Evolutionary conservation across 192 early-diverging fungal species (phyloP), one percentile per base, ranked within the genome.

Genomic region (Chytriomyces confervae): DNA sequence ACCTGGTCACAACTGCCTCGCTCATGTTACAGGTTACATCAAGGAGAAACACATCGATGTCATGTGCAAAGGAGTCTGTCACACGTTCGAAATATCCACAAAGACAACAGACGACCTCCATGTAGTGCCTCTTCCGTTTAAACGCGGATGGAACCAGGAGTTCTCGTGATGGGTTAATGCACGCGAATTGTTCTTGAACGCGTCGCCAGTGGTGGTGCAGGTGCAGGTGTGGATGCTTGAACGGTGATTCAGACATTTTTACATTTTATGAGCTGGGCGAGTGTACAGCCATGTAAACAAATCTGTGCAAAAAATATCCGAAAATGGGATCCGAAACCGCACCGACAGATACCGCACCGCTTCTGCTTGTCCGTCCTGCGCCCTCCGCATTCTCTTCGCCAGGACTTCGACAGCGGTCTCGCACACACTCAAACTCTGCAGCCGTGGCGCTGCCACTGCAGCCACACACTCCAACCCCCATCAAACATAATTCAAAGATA

Each of bases 311-410:
- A 36, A 36, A 36, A 36, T 36, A 36, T 36, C 36, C 36, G 36
- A 36, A 36, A 3, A 36, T 36, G 36, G 36, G 36, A 36, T 36
- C 36, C 36, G 36, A 36, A 36, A 36, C 36, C 36, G 36, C 36
- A 36, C 36, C 36, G 36, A 36, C 36, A 36, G 36, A 36, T 36
- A 36, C 36, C 36, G 36, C 36, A 13, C 24, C 63, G 63, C 63
- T 51, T 23, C 47, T 18, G 16, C 66, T 68, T 46, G 66, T 68
- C 43, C 66, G 66, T 13, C 69, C 69, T 36, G 10, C 27, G n/a
- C 53, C 61, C 7, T 27, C 53, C 10, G 53, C 61, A 6, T 62
- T 74, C n/a, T 61, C 72, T 29, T 74, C 72, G 72, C 72, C 72
- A 11, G 72, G 61, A 10, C 46, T 74, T 48, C 72, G 72, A 4